Evolutionary conservation across 106 monocot species (phyloP).

Genomic region (Posidonia australis): DNA sequence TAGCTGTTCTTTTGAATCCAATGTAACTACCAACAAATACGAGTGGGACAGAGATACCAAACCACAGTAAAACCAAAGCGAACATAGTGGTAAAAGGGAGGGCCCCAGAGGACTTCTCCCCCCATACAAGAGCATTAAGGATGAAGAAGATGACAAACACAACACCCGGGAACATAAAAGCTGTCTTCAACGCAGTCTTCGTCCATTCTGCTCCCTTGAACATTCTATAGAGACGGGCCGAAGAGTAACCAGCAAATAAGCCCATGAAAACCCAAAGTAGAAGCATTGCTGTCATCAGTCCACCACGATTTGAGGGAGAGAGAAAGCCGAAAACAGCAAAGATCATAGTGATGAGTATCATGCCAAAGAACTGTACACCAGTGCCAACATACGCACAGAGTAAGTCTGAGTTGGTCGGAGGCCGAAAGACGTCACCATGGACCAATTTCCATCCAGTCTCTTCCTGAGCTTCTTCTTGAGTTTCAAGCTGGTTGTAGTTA

Average conservation of each 20-base stretch:
- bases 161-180: conserved; percentile 60
- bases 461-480: no score
- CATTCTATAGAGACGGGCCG: conserved; percentile 70
- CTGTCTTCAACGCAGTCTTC: conserved; percentile 53
- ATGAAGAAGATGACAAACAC: conserved; percentile 64
- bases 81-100: conserved; percentile 97
- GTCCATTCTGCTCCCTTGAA: conserved; percentile 87
- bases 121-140: no score
- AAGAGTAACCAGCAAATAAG: conserved; percentile 57
- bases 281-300: conserved; percentile 63
- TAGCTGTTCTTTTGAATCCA: conserved; percentile 62
- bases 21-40: conserved; percentile 68
- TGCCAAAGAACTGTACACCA: conserved; percentile 57
- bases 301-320: conserved; percentile 62
- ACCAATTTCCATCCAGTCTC: conserved; percentile 75
- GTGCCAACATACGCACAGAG: conserved; percentile 64
- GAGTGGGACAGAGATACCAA: conserved; percentile 82
- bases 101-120: no score
- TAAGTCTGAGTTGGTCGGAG: conserved; percentile 39
- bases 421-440: conserved; percentile 52
- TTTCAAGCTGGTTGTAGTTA: conserved; percentile 63
- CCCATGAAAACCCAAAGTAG: conserved; percentile 76
- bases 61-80: conserved; percentile 74
- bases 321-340: conserved; percentile 56
- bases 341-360: conserved; percentile 54